Conservation (phyloP, 139 green algal genomes). For the Tetraselmis chui region DNA sequence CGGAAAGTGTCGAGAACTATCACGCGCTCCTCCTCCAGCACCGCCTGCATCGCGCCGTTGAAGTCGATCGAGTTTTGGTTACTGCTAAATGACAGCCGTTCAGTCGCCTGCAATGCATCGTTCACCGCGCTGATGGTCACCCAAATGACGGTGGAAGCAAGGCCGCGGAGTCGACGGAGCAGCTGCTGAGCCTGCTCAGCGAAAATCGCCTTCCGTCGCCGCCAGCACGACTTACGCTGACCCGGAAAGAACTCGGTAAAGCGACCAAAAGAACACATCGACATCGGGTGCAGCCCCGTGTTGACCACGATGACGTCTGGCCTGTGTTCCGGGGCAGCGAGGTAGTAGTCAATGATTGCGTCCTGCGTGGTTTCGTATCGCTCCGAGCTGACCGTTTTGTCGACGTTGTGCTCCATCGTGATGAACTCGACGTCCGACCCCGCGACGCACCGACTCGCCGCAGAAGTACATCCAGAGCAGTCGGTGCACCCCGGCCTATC, state of each 20-base stretch:
- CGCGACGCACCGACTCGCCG: not conserved
- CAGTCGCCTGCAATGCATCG: not conserved
- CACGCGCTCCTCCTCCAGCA: not conserved
- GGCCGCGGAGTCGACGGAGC: not conserved
- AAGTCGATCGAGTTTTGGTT: not conserved
- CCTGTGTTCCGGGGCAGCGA: not conserved
- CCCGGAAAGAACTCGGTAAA: not conserved
- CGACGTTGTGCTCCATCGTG: not conserved
- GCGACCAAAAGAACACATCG: not conserved
- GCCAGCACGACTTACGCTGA: not conserved
- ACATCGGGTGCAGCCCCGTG: not conserved
- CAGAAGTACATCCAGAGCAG: not conserved
- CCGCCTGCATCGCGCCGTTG: not conserved
- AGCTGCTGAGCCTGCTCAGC: not conserved
- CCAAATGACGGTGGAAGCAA: not conserved
- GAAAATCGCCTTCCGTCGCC: not conserved
- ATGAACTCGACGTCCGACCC: not conserved
- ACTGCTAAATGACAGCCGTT: not conserved
- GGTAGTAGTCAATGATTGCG: not conserved
- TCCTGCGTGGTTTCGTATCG: not conserved
- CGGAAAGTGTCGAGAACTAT: not conserved
- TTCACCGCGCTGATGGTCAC: not conserved
- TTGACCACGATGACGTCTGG: not conserved
- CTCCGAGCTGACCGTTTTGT: not conserved
- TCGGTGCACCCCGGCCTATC: not conserved